Evolutionary conservation across 257 asterid genomes (phyloP).

Genomic region (Solanum rostratum): DNA sequence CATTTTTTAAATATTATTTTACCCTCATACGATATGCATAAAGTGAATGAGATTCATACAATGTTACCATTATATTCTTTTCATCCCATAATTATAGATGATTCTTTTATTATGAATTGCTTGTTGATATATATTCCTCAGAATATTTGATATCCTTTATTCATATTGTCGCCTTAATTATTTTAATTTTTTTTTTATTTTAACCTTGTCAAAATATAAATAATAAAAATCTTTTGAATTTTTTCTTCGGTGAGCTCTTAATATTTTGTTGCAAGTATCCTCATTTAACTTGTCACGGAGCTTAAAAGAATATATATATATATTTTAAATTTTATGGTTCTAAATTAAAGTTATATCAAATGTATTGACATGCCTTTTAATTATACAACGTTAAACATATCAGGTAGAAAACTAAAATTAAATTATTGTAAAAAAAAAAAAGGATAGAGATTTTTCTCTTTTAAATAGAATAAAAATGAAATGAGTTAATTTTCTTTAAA

Average conservation of each 20-base stretch:
- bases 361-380: too few species aligned
- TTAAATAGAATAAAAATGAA: too few species aligned
- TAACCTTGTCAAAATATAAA: not conserved
- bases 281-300: too few species aligned
- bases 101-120: not conserved
- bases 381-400: too few species aligned
- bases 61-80: not conserved
- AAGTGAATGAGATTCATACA: not conserved
- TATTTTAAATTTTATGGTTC: too few species aligned
- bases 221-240: not conserved
- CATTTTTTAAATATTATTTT: not conserved
- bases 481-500: too few species aligned
- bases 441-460: too few species aligned
- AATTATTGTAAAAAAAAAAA: too few species aligned
- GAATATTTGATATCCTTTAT: not conserved
- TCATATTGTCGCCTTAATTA: not conserved
- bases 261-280: too few species aligned
- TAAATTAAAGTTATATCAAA: too few species aligned
- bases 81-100: not conserved
- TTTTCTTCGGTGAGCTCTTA: not conserved
- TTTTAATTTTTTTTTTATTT: fast-evolving
- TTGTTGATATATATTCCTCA: not conserved
- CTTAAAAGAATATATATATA: too few species aligned
- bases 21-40: not conserved
- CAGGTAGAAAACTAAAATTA: too few species aligned